Base-by-base conservation (phyloP, 495 filamentous ascomycete species). In the Physcia stellaris region DNA sequence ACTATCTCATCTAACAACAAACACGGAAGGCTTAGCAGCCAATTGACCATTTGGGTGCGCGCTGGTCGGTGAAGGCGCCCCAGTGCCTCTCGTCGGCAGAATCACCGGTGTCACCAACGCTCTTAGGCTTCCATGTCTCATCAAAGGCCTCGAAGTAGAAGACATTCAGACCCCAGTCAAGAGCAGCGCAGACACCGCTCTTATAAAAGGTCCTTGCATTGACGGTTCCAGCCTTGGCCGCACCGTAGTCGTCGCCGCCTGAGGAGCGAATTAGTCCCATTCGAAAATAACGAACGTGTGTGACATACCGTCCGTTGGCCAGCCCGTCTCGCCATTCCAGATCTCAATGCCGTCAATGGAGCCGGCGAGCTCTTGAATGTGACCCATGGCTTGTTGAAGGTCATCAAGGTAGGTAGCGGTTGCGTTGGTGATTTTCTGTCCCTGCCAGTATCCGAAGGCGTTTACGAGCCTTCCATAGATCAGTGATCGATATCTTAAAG, bases 401-500 rank as follows among this genome's bases (percentile, higher is more conserved):
- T 86, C 82, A 46, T 82, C 70, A 49, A 83, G 75, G 65, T 83
- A 86, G 45, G 71, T 79, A 37, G 68, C 54, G 23, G 72, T 72
- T 23, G 79, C 75, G 51, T 83, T 74, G 46, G 60, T 57, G 39
- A 75, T 68, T 7, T 61, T 57, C 48, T 73, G 68, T 27, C 70
- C 77, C 55, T 88, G 83, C 83, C 83, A 86, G 70, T 85, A 88
- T 23, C 75, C 73, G 53, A 88, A 88, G n/a, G 78, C 83, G 50
- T 88, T 88, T 54, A 70, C 69, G 24, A 88, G 62, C 32, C 68
- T 71, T 47, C n/a, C 6, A 20, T 6, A 9, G 24, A 2, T 22
- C 37, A 40, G 26, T n/a, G 23, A 9, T 13, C 4, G 34, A 34
- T 12, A 32, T 37, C 2, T 3, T 20, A 29, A 12, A 13, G 17